phyloP scores from a whole-genome alignment of 2,329 filamentous ascomycete genomes.

The Aspergillus sp. region DNA sequence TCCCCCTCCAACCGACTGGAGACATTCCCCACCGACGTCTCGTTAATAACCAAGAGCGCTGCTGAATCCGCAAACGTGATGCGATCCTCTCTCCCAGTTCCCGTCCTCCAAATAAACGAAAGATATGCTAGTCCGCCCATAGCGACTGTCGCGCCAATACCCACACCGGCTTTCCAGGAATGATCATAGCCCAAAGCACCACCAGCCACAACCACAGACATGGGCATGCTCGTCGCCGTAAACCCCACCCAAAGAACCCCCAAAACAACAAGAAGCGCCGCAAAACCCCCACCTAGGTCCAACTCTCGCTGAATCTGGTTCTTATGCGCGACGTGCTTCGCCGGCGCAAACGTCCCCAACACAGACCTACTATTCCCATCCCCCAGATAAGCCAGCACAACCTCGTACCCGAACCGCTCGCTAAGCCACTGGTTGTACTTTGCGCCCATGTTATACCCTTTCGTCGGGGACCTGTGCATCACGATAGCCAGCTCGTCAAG shows the following conservation, averaged over 20 bases:
- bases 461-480: constrained; percentile 60
- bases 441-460: constrained; percentile 63
- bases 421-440: constrained; percentile 67
- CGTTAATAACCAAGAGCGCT: constrained; percentile 70
- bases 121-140: not conserved
- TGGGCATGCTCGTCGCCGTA: not conserved
- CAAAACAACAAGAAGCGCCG: not conserved
- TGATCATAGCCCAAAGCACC: not conserved
- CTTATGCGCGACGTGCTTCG: constrained; percentile 27
- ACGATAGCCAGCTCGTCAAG: constrained; percentile 54
- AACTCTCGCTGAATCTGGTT: not conserved
- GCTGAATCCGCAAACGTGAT: constrained; percentile 36
- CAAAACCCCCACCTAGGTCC: not conserved
- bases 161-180: not conserved
- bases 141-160: not conserved
- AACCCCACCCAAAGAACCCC: not conserved
- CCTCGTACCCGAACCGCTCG: constrained; percentile 61
- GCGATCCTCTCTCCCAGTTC: constrained; percentile 18
- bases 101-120: not conserved
- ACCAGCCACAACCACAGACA: not conserved
- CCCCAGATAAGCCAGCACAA: constrained; percentile 66
- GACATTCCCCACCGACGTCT: constrained; percentile 69
- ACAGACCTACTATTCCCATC: constrained; percentile 56
- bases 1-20: constrained; percentile 54
- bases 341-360: constrained; percentile 60